Evolutionary conservation across 2,329 filamentous ascomycete genomes (phyloP).

Genomic region (Aspergillus phoenicis): DNA sequence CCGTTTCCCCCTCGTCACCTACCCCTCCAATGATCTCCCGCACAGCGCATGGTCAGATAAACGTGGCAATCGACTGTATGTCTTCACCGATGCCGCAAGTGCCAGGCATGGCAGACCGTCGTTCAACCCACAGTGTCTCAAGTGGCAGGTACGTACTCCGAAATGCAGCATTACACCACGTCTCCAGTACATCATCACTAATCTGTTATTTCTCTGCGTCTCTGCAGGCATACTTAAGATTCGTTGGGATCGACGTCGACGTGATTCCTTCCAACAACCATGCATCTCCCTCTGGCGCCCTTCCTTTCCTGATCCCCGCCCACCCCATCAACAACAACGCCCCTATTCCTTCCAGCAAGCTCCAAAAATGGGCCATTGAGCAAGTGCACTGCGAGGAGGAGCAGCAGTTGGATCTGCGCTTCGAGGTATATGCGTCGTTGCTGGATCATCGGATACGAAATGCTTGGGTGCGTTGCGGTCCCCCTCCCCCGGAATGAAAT

Average conservation of each 20-base stretch:
- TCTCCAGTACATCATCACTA: slow-evolving; percentile 1
- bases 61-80: slow-evolving; percentile 65
- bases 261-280: slow-evolving; percentile 82
- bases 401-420: slow-evolving; percentile 57
- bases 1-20: slow-evolving; percentile 75
- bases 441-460: slow-evolving; percentile 76
- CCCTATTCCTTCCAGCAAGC: slow-evolving; percentile 64
- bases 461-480: slow-evolving; percentile 68
- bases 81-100: slow-evolving; percentile 72
- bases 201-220: not conserved
- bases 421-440: slow-evolving; percentile 77
- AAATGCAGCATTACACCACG: not conserved
- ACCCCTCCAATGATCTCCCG: slow-evolving; percentile 75
- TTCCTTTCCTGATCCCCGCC: slow-evolving; percentile 79
- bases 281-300: slow-evolving; percentile 82
- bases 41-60: slow-evolving; percentile 55
- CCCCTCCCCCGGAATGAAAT: no score
- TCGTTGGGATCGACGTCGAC: slow-evolving; percentile 69
- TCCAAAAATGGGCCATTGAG: slow-evolving; percentile 69
- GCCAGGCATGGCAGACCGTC: slow-evolving; percentile 67
- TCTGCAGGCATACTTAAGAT: slow-evolving; percentile 75
- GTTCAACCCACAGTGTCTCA: slow-evolving; percentile 90
- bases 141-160: slow-evolving; percentile 82
- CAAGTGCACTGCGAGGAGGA: slow-evolving; percentile 49
- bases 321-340: slow-evolving; percentile 42